Conservation (phyloP, 805 yeast genomes). For the Yamadazyma laniorum region DNA sequence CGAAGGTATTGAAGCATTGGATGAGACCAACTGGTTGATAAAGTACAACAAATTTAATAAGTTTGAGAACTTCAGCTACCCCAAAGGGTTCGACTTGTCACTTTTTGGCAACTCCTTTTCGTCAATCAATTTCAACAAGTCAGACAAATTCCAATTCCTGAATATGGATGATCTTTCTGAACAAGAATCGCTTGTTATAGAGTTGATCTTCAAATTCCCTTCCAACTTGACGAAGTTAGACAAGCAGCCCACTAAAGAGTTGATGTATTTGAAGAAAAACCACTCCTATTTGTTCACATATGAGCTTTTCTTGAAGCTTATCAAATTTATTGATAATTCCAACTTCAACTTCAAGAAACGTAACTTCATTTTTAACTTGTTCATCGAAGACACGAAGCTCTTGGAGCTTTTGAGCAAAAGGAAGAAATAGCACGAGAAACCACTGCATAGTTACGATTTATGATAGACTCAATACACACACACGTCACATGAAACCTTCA, state of each 20-base stretch:
- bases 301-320: constrained; percentile 50
- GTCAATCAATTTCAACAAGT: not conserved
- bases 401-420: constrained; percentile 13
- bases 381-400: constrained; percentile 43
- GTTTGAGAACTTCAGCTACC: constrained; percentile 21
- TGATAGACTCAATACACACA: no score
- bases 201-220: constrained; percentile 51
- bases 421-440: constrained; percentile 6
- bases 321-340: constrained; percentile 52
- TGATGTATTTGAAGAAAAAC: constrained; percentile 51
- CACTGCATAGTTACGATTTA: constrained; percentile 1
- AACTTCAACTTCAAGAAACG: constrained; percentile 63
- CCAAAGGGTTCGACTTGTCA: constrained; percentile 14
- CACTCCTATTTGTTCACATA: constrained; percentile 55
- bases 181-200: constrained; percentile 22
- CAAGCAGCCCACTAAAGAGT: constrained; percentile 54
- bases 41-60: constrained; percentile 18
- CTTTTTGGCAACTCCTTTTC: constrained; percentile 10
- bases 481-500: no score
- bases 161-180: constrained; percentile 10
- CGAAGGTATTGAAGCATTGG: constrained; percentile 82
- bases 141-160: constrained; percentile 4
- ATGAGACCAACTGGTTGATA: constrained; percentile 70
- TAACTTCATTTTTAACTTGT: constrained; percentile 62
- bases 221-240: constrained; percentile 41